phyloP scores from a whole-genome alignment of 306 rosid genomes.

The Clitoria ternatea region DNA sequence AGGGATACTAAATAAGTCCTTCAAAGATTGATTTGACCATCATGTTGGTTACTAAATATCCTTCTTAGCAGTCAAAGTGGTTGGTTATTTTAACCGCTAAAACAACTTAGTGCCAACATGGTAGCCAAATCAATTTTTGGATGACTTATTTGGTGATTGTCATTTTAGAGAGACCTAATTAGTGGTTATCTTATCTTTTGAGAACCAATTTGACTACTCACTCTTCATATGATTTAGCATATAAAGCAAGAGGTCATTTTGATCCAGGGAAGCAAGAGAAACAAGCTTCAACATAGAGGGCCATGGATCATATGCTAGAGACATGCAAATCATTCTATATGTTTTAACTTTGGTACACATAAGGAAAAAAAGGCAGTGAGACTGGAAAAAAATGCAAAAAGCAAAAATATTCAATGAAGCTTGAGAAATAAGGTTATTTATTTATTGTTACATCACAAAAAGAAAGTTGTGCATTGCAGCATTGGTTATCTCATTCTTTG shows the following conservation, averaged over 20 bases:
- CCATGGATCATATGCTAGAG: not conserved
- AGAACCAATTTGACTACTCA: too few relatives aligned
- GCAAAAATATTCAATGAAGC: not conserved
- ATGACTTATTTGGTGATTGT: too few relatives aligned
- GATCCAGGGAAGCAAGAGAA: conserved; percentile 3
- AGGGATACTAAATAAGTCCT: too few relatives aligned
- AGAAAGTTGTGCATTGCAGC: not conserved
- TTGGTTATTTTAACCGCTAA: too few relatives aligned
- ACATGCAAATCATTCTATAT: not conserved
- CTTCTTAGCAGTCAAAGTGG: too few relatives aligned
- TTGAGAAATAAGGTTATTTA: conserved; percentile 12
- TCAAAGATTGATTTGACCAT: too few relatives aligned
- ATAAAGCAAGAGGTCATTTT: not conserved
- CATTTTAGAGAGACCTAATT: too few relatives aligned
- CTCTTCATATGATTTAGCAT: too few relatives aligned
- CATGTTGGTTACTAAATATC: too few relatives aligned
- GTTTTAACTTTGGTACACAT: not conserved
- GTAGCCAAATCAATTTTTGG: too few relatives aligned
- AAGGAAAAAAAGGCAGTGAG: conserved; percentile 7
- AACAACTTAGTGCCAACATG: too few relatives aligned
- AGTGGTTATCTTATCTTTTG: too few relatives aligned
- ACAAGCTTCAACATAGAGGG: not conserved
- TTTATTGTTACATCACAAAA: not conserved
- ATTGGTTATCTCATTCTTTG: conserved; percentile 1
- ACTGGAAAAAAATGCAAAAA: not conserved